Base-by-base conservation (phyloP, 1,284 basidiomycete genomes). In the Boletus sp. region DNA sequence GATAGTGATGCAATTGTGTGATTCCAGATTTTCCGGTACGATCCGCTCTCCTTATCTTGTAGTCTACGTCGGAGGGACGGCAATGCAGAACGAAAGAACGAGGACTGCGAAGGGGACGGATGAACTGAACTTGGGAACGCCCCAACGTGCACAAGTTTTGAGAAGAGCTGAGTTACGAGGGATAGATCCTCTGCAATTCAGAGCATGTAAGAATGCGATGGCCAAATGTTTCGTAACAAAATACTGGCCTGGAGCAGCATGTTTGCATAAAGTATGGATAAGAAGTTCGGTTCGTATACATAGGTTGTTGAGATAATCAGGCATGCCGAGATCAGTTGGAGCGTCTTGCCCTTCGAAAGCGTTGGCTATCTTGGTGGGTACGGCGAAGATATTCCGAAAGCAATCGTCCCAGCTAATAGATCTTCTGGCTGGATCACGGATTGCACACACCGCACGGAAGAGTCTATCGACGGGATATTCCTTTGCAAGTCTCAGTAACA, bases 311-410 rank as follows among this genome's bases (percentile, higher is more conserved):
- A 79, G 76, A 63, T 84, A 88, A 5, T 59, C 51, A 10, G 72
- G 74, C 53, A 78, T 71, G 47, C 80, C 74, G 32, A 89, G 67
- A 12, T 58, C 64, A n/a, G 49, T 30, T 0, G 82, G 81, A 8
- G 78, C 59, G 19, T 61, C 58, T 44, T 65, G 62, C 19, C 64
- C 70, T 34, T 64, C 70, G 37, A 78, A 61, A 5, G 73, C 72
- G 63, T 92, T 92, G 13, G 86, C 82, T 12, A 86, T 76, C 61
- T 80, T 87, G 10, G 68, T 67, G 23, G 88, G 86, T 5, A 90
- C 67, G 9, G 77, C 71, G 37, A 80, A 67, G 9, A 82, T 49
- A 53, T 77, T 74, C n/a, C 75, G 76, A 17, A 90, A 75, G 55
- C 73, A 79, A 54, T 86, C 81, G 54, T 85, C 83, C 89, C 89